Base-by-base conservation (phyloP, 352 stramenopile genomes). In the Pythium chondricola region DNA sequence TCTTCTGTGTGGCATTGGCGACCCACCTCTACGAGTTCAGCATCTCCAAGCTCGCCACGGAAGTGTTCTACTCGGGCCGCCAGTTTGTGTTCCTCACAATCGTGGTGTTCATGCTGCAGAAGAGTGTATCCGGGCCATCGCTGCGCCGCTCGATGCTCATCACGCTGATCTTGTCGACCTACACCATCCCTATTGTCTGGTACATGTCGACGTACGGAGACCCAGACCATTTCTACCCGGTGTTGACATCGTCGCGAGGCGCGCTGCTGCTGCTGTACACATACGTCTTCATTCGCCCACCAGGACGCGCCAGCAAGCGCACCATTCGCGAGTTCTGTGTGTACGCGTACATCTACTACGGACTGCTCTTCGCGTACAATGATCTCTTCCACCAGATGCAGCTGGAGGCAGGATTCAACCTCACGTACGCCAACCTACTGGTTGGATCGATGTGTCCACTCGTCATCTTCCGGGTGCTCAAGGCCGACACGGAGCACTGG, bases 61-160 rank as follows among this genome's bases (percentile, higher is more conserved):
- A 88, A 40, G 38, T 53, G 7, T 80, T 74, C 26, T 88, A 85
- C 61, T 66, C 71, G 11, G 75, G 69, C 9, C 51, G 69, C 1
- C 56, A 83, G 9, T 90, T 90, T 41, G 57, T 84, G 17, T 58
- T 85, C n/a, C 58, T 85, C 22, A 65, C 84, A n/a, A 57, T 74
- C 17, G 56, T 83, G 27, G 43, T 92, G 11, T 88, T 80, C 52
- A 74, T 92, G 43, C 50, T 71, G 2, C 75, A 88, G 36, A 63
- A 63, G 41, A 82, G 69, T 13, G 69, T 89, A 24, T 83, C 81
- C 6, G 52, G 50, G 0, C 64, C 64, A 10, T 69, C 80, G 1
- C 61, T 92, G 39, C 25, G 56, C 9, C 63, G 71, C 20, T 65
- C 73, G 6, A 51, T 68, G 16, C 9, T 69, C 16, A 47, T 79